These are phyloP conservation scores for Penicillium polonicum DNA, from an alignment of 2,329 filamentous ascomycete genomes.

Conservation along the genomic window DNA sequence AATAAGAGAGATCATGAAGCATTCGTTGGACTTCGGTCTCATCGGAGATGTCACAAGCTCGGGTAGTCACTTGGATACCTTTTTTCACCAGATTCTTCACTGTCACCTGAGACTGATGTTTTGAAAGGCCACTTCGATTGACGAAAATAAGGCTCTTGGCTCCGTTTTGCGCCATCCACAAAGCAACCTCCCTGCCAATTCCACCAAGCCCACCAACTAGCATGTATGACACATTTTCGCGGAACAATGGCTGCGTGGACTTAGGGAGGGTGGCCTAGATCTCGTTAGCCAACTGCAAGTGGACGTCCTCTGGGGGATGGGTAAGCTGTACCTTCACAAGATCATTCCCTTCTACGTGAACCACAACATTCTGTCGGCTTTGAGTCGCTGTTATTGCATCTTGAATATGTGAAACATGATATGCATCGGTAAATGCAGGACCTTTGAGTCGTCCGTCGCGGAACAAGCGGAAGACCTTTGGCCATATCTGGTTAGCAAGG, in stretches of 20 bases:
- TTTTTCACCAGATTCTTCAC: conserved; percentile 18
- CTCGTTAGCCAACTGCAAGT: background rate
- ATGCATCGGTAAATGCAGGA: background rate
- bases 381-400: conserved; percentile 12
- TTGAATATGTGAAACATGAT: conserved; percentile 12
- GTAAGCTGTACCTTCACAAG: conserved; percentile 13
- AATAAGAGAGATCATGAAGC: conserved; percentile 8
- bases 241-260: background rate
- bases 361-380: conserved; percentile 4
- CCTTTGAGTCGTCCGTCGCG: conserved; percentile 13
- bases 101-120: conserved; percentile 17
- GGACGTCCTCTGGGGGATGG: too few species aligned
- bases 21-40: conserved; percentile 29
- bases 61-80: conserved; percentile 20
- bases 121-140: conserved; percentile 44
- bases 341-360: conserved; percentile 7
- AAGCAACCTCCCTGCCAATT: conserved; percentile 25
- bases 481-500: conserved; percentile 11
- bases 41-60: conserved; percentile 36
- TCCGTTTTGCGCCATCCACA: conserved; percentile 51
- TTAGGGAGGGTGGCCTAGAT: conserved; percentile 1
- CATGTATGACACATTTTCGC: conserved; percentile 24
- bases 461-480: conserved; percentile 15
- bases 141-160: conserved; percentile 54
- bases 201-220: conserved; percentile 32